phyloP scores from a whole-genome alignment of 164 flowering plant species.

The Aristolochia californica region DNA sequence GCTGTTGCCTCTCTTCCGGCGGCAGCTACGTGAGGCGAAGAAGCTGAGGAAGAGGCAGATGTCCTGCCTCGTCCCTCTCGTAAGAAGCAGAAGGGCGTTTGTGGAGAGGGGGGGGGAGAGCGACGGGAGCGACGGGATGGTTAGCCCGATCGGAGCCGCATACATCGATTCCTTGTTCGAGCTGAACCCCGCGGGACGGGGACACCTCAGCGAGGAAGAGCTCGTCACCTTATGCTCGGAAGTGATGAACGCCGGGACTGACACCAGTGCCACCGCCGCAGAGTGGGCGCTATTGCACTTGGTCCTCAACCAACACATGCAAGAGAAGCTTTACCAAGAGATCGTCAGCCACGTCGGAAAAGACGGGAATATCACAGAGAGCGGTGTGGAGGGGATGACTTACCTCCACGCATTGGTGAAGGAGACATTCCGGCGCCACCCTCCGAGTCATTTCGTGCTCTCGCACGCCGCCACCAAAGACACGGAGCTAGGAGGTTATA shows the following conservation, averaged over 20 bases:
- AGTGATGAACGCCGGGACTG: conserved; percentile 79
- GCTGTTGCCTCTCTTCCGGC: conserved; percentile 49
- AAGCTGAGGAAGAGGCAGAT: conserved; percentile 52
- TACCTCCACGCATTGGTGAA: conserved; percentile 65
- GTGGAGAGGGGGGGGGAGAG: conserved; percentile 29
- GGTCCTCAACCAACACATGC: conserved; percentile 56
- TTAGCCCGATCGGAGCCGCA: conserved; percentile 67
- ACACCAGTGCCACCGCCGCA: conserved; percentile 66
- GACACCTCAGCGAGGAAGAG: conserved; percentile 54
- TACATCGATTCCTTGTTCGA: conserved; percentile 65
- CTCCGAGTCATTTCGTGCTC: conserved; percentile 75
- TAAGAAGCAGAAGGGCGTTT: conserved; percentile 37
- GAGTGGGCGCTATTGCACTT: conserved; percentile 81
- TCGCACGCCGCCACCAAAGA: conserved; percentile 60
- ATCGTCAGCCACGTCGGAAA: conserved; percentile 45
- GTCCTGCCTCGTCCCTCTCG: conserved; percentile 52
- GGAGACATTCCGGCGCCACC: conserved; percentile 81
- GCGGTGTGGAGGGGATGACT: conserved; percentile 51
- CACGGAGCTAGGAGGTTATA: conserved; percentile 65
- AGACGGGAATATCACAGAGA: conserved; percentile 34
- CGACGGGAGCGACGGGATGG: conserved; percentile 33
- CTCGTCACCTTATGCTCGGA: conserved; percentile 72
- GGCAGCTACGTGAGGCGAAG: conserved; percentile 43
- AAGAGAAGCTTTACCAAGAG: conserved; percentile 51
- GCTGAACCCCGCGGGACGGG: conserved; percentile 37